A percentile compares a stretch with the other conserved stretches of the same genome.
Conservation (phyloP, 192 early-diverging fungal species). For the Martensiomyces pterosporus region DNA sequence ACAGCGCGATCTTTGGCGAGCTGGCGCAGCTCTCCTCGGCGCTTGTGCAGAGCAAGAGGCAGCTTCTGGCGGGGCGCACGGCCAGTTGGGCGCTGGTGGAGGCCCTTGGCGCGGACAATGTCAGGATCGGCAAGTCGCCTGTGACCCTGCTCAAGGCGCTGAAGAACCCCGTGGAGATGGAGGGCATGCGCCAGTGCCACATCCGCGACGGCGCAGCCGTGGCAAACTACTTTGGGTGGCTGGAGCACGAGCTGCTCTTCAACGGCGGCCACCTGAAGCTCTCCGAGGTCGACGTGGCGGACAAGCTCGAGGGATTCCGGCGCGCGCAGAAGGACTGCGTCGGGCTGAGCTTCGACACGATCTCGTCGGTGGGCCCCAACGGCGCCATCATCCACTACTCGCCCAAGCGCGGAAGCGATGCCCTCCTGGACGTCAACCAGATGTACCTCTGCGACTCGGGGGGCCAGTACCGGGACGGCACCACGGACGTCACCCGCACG, state of each 20-base stretch:
- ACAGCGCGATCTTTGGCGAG: constrained; percentile 75
- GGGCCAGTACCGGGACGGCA: constrained; percentile 94
- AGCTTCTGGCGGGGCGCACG: constrained; percentile 60
- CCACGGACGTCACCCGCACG: constrained; percentile 97
- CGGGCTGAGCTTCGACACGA: constrained; percentile 94
- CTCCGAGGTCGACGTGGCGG: constrained; percentile 84
- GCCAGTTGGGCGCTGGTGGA: constrained; percentile 72
- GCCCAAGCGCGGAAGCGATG: constrained; percentile 77
- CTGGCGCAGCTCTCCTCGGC: constrained; percentile 43
- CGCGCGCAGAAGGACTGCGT: constrained; percentile 75
- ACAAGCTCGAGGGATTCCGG: constrained; percentile 76
- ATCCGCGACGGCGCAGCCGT: constrained; percentile 86
- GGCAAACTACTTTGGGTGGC: constrained; percentile 86
- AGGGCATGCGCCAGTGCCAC: constrained; percentile 91
- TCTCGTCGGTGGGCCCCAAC: constrained; percentile 93
- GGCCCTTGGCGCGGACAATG: constrained; percentile 63
- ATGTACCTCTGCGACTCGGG: constrained; percentile 97
- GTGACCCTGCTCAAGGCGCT: constrained; percentile 82
- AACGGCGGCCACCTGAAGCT: constrained; percentile 56
- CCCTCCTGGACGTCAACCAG: constrained; percentile 63
- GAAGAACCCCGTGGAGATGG: constrained; percentile 86
- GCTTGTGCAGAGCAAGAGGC: constrained; percentile 21
- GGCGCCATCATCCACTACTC: constrained; percentile 98
- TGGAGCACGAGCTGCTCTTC: constrained; percentile 81
- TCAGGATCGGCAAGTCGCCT: constrained; percentile 60